phyloP scores from a whole-genome alignment of 306 rosid genomes.

The Ceratonia siliqua region DNA sequence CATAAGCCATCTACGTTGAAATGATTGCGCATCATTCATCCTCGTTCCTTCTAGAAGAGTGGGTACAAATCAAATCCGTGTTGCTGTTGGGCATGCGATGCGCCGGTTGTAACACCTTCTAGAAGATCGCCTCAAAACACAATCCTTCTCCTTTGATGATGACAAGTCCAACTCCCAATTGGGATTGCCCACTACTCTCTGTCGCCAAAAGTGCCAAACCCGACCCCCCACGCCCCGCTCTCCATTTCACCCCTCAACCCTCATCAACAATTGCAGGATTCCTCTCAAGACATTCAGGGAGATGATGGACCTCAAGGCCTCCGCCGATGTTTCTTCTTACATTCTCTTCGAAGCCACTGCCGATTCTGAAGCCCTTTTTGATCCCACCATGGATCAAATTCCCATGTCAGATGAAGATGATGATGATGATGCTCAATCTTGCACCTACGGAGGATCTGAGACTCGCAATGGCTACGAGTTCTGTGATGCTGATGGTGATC shows the following conservation, averaged over 20 bases:
- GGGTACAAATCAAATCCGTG: constrained; percentile 7
- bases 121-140: constrained; percentile 36
- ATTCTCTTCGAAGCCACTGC: constrained; percentile 73
- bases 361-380: constrained; percentile 65
- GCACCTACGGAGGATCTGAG: constrained; percentile 55
- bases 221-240: constrained; percentile 6
- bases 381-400: constrained; percentile 24
- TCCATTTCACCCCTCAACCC: too few relatives aligned
- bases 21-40: neutral
- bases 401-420: constrained; percentile 51
- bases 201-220: constrained; percentile 23
- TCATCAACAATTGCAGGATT: constrained; percentile 11
- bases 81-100: neutral
- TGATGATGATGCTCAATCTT: constrained; percentile 78
- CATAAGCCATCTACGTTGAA: too few relatives aligned
- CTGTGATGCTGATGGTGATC: constrained; percentile 12
- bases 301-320: constrained; percentile 37
- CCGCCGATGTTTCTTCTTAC: constrained; percentile 49
- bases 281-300: too few relatives aligned
- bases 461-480: constrained; percentile 12
- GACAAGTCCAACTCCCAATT: constrained; percentile 23
- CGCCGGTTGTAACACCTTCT: constrained; percentile 36
- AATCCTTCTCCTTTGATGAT: constrained; percentile 11
- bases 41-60: constrained; percentile 34
- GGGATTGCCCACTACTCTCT: constrained; percentile 24